Conservation (phyloP, 2,329 filamentous ascomycete species). For the Clathrospora elynae region DNA sequence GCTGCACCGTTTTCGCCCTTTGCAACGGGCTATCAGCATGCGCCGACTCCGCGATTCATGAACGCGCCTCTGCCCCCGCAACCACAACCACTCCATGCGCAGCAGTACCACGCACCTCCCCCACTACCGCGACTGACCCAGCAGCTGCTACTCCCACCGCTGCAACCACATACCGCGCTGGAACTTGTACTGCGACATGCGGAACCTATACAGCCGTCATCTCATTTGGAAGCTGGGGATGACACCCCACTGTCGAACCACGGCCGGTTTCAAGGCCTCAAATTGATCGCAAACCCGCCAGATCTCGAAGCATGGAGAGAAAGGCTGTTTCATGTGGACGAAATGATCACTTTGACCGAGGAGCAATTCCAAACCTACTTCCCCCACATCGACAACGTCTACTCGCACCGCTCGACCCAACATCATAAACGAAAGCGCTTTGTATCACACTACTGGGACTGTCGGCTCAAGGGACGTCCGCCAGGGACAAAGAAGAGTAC, state of each 20-base stretch:
- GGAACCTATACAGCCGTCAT: too few species aligned
- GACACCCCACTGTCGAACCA: conserved; percentile 53
- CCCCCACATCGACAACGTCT: conserved; percentile 82
- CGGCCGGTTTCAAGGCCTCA: conserved; percentile 59
- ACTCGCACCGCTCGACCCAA: conserved; percentile 82
- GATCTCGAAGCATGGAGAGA: conserved; percentile 72
- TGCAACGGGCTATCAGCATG: conserved; percentile 32
- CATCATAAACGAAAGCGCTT: conserved; percentile 82
- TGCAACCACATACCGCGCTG: conserved; percentile 16
- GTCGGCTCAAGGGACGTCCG: conserved; percentile 77
- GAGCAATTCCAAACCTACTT: conserved; percentile 84
- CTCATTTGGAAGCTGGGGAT: conserved; percentile 10
- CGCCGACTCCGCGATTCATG: conserved; percentile 32
- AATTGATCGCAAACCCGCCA: conserved; percentile 68
- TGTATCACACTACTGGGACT: conserved; percentile 84
- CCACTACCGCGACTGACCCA: conserved; percentile 21
- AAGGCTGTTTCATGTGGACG: conserved; percentile 75
- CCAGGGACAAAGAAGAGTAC: conserved; percentile 79
- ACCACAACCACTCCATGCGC: conserved; percentile 19
- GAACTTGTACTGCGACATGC: conserved; percentile 20
- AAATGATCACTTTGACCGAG: conserved; percentile 72
- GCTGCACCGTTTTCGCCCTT: conserved; percentile 31
- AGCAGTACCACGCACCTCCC: conserved; percentile 25
- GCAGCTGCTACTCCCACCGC: conserved; percentile 18
- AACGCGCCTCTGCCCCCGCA: conserved; percentile 23